Percentiles rank a stretch among this genome's conserved stretches.
phyloP scores from a whole-genome alignment of 352 stramenopile genomes.

The Globisporangium solare region DNA sequence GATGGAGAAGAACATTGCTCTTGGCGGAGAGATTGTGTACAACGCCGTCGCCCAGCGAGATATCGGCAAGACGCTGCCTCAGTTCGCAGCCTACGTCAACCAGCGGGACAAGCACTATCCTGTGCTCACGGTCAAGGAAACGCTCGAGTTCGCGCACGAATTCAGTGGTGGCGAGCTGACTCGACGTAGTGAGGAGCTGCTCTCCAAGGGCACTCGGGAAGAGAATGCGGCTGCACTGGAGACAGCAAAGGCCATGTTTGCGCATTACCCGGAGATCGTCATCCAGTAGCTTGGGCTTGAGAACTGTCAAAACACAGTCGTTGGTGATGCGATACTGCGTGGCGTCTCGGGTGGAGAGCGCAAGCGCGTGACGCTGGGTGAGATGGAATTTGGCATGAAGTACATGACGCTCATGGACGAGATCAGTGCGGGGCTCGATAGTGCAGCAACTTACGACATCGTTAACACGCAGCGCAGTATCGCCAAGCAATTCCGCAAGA shows the following conservation, averaged over 20 bases:
- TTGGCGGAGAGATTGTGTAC: constrained; percentile 45
- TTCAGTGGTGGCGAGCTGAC: constrained; percentile 44
- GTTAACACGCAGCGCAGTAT: constrained; percentile 37
- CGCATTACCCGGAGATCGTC: constrained; percentile 54
- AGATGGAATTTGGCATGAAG: constrained; percentile 76
- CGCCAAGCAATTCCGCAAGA: constrained; percentile 38
- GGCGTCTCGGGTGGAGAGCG: constrained; percentile 55
- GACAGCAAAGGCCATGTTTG: constrained; percentile 31
- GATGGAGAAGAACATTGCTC: constrained; percentile 28
- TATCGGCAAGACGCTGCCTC: constrained; percentile 16
- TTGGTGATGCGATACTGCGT: constrained; percentile 32
- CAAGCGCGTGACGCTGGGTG: constrained; percentile 58
- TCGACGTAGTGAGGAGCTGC: constrained; percentile 20
- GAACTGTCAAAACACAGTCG: constrained; percentile 23
- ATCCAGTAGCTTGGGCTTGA: constrained; percentile 25
- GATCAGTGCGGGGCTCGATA: constrained; percentile 61
- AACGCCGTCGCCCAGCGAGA: constrained; percentile 36
- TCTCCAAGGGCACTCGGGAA: constrained; percentile 30
- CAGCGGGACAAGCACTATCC: constrained; percentile 46
- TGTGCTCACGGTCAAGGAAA: constrained; percentile 44
- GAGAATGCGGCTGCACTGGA: constrained; percentile 41
- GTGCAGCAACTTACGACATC: constrained; percentile 52
- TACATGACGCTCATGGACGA: constrained; percentile 79
- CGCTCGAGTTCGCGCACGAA: constrained; percentile 47
- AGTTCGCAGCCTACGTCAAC: constrained; percentile 46